Evolutionary conservation across 2,329 filamentous ascomycete genomes (phyloP).

Genomic region (Penicillium sp.): DNA sequence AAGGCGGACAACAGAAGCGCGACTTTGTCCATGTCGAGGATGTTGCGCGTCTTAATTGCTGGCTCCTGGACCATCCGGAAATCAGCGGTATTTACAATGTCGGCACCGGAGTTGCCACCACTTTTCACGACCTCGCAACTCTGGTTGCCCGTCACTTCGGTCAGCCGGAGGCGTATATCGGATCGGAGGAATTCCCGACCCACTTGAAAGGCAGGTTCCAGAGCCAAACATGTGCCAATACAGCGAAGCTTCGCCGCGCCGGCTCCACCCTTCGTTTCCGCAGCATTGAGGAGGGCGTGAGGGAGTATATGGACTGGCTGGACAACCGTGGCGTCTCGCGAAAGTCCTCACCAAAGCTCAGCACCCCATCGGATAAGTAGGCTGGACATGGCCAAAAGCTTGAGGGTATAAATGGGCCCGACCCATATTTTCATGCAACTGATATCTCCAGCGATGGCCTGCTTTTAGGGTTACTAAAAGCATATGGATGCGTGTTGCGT

Average conservation of each 20-base stretch:
- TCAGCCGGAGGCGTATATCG: background rate
- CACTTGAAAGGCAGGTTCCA: conserved; percentile 2
- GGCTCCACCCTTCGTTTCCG: conserved; percentile 3
- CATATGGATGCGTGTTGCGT: no score
- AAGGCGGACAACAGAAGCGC: conserved; percentile 6
- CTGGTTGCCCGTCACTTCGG: conserved; percentile 1
- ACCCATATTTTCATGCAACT: no score
- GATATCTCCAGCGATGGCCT: no score
- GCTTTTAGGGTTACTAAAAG: no score
- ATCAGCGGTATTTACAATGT: conserved; percentile 7
- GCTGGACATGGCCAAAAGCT: no score
- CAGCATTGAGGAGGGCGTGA: background rate
- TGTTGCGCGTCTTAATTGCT: conserved; percentile 8
- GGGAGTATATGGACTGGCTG: conserved; percentile 7
- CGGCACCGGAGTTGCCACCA: conserved; percentile 3
- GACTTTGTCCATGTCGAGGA: conserved; percentile 8
- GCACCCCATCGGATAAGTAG: no score
- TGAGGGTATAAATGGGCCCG: no score
- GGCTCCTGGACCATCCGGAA: conserved; percentile 7
- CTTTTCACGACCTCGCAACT: background rate
- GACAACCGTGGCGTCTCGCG: background rate
- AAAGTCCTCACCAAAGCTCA: no score
- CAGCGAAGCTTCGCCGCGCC: conserved; percentile 4
- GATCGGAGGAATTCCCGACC: background rate
- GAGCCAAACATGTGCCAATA: conserved; percentile 2